A percentile compares a stretch with the other conserved stretches of the same genome.
These are phyloP conservation scores for Malania oleifera DNA, from an alignment of 164 flowering plant species.

Conservation along the genomic window DNA sequence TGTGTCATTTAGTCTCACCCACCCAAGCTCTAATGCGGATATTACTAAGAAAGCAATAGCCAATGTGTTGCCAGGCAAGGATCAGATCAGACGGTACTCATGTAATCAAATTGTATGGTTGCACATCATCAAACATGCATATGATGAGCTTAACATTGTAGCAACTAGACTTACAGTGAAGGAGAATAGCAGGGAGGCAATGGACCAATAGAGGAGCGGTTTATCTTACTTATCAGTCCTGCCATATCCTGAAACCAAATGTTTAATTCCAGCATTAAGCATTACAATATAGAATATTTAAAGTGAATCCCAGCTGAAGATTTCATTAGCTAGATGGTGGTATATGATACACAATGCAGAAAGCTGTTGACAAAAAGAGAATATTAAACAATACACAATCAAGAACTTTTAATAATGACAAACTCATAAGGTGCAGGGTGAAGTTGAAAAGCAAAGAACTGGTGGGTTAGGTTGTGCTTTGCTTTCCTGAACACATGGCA, in stretches of 20 bases:
- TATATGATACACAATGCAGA: background rate
- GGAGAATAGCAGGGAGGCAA: slow-evolving; percentile 90
- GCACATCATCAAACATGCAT: background rate
- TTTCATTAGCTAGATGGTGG: background rate
- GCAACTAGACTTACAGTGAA: slow-evolving; percentile 62
- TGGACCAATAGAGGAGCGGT: slow-evolving; percentile 95
- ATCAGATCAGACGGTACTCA: slow-evolving; percentile 1
- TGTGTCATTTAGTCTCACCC: too few relatives aligned
- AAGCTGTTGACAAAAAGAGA: background rate
- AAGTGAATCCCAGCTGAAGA: too few relatives aligned
- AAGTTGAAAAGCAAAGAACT: background rate
- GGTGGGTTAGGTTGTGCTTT: background rate
- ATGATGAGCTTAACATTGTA: background rate
- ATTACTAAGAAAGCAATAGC: background rate
- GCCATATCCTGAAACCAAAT: slow-evolving; percentile 88
- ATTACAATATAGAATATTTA: too few relatives aligned
- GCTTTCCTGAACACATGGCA: background rate
- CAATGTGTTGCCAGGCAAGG: background rate
- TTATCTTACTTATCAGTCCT: slow-evolving; percentile 92
- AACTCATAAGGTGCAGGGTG: too few relatives aligned
- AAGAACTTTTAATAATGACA: too few relatives aligned
- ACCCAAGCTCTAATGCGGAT: background rate
- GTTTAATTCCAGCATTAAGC: background rate
- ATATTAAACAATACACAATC: too few relatives aligned
- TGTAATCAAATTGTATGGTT: background rate